Conservation (phyloP, 177 flowering plant genomes). For the Telopea speciosissima region DNA sequence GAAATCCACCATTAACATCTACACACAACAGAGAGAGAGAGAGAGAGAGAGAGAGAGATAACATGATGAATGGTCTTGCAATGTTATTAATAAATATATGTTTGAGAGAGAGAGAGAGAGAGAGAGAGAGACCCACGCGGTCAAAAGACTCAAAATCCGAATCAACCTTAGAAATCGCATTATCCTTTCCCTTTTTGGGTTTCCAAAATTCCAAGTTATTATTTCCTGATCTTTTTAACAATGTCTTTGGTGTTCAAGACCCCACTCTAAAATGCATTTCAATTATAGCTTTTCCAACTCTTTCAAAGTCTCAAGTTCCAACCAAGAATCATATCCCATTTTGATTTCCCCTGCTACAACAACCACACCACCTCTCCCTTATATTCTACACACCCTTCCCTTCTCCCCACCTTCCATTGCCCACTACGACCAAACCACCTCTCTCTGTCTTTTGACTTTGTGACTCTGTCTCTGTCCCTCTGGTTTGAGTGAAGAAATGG, state of each 20-base stretch:
- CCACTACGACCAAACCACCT: neutral
- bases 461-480: constrained; percentile 5
- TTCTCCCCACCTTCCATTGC: neutral
- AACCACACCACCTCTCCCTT: constrained; percentile 14
- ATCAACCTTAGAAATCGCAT: neutral
- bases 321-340: constrained; percentile 21
- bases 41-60: too few relatives aligned
- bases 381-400: constrained; percentile 21
- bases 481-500: constrained; percentile 31
- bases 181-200: neutral
- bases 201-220: constrained; percentile 43
- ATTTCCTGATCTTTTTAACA: neutral
- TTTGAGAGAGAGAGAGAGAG: neutral
- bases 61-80: neutral
- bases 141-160: neutral
- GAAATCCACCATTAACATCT: too few relatives aligned
- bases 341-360: constrained; percentile 27
- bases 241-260: neutral
- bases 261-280: neutral
- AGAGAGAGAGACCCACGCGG: neutral
- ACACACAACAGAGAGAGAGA: too few relatives aligned
- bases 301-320: neutral
- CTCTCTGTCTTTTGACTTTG: neutral
- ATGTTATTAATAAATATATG: too few relatives aligned
- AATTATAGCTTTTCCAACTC: neutral